A percentile compares a stretch with the other conserved stretches of the same genome.
Evolutionary conservation across 305 asterid species (phyloP).

Genomic region (Fraxinus latifolia): DNA sequence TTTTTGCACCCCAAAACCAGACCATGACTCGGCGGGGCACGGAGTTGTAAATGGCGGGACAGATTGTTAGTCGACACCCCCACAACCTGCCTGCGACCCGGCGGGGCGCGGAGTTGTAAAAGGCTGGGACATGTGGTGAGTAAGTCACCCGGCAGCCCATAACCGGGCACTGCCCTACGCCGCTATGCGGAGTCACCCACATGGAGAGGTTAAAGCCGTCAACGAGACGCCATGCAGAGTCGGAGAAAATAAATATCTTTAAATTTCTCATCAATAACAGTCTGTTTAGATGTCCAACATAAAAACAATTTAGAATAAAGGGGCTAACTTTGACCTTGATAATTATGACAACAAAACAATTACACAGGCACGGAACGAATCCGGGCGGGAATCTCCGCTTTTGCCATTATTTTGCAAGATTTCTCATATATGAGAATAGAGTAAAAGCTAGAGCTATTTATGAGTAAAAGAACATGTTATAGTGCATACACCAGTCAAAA

Average conservation of each 20-base stretch:
- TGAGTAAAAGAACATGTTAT: neutral
- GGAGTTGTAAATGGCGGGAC: no score
- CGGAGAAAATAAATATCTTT: neutral
- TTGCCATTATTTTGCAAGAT: neutral
- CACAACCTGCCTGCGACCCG: no score
- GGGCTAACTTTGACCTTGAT: neutral
- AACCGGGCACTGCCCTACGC: neutral
- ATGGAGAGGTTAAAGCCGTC: neutral
- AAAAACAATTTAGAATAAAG: neutral
- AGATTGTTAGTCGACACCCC: no score
- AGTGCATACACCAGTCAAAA: neutral
- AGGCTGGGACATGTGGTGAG: neutral
- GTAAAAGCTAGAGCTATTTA: neutral
- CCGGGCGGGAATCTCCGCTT: neutral
- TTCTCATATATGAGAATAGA: neutral
- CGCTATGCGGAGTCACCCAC: neutral
- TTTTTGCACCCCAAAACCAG: no score
- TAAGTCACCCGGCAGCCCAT: neutral
- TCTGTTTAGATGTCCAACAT: neutral
- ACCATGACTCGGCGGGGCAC: no score
- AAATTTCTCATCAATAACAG: neutral
- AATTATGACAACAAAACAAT: neutral
- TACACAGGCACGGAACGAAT: neutral
- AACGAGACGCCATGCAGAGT: neutral
- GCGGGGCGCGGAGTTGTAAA: no score